Percentiles rank a stretch among this genome's conserved stretches.
Evolutionary conservation across 441 rosid species (phyloP).

Genomic region (Lepidium campestre): DNA sequence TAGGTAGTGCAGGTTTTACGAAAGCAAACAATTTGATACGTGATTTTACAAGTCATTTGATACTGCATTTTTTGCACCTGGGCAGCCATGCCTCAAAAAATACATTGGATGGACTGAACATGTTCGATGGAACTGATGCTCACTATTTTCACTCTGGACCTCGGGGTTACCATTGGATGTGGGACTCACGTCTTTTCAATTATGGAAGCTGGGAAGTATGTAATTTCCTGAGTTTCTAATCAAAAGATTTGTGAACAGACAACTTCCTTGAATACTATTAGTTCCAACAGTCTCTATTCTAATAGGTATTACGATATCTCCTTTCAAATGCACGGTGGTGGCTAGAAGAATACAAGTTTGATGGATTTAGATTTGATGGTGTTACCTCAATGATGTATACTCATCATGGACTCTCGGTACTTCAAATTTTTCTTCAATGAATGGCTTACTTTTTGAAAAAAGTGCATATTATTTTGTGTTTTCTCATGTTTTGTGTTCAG

Average conservation of each 20-base stretch:
- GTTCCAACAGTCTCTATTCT: conserved; percentile 22
- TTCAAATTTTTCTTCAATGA: not conserved
- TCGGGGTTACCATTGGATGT: conserved; percentile 94
- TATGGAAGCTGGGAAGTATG: conserved; percentile 99
- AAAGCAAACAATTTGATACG: conserved; percentile 5
- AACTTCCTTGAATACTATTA: not conserved
- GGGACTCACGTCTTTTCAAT: conserved; percentile 99
- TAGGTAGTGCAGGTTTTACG: conserved; percentile 43
- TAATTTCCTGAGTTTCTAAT: conserved; percentile 4
- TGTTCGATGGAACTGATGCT: conserved; percentile 96
- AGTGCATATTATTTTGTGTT: not conserved
- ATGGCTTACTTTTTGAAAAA: not conserved
- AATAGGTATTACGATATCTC: conserved; percentile 85
- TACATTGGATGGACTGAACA: conserved; percentile 88
- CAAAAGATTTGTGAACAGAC: not conserved
- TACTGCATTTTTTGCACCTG: not conserved
- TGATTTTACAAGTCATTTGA: not conserved
- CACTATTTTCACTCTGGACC: conserved; percentile 96
- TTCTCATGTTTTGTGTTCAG: not conserved
- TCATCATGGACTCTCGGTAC: conserved; percentile 94
- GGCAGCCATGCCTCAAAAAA: conserved; percentile 91
- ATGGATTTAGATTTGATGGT: conserved; percentile 98
- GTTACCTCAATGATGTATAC: conserved; percentile 99
- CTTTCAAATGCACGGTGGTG: conserved; percentile 99
- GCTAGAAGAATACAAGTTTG: conserved; percentile 94